phyloP scores from a whole-genome alignment of 1,284 basidiomycete species.

The Leccinum solheimii region DNA sequence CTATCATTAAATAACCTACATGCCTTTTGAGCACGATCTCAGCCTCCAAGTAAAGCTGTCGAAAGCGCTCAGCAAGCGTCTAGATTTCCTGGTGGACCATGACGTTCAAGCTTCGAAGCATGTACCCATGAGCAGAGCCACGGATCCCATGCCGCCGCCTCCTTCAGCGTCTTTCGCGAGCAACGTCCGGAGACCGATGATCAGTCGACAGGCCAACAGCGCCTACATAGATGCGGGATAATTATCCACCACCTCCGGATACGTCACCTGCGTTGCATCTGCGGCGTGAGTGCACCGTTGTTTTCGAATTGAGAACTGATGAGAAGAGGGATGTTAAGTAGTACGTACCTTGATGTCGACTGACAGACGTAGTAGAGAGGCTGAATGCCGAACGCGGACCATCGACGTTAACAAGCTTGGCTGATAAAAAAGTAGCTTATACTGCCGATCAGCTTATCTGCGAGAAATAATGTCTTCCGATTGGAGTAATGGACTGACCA shows the following conservation, averaged over 20 bases:
- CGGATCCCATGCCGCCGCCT: not conserved
- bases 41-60: too few relatives aligned
- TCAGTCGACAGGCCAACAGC: constrained; percentile 7
- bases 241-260: not conserved
- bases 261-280: not conserved
- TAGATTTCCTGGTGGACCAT: too few relatives aligned
- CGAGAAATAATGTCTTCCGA: not conserved
- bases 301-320: not conserved
- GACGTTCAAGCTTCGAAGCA: too few relatives aligned
- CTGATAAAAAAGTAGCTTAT: too few relatives aligned
- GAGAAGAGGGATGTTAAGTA: too few relatives aligned
- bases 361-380: not conserved
- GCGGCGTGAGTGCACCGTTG: not conserved
- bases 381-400: not conserved
- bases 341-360: too few relatives aligned
- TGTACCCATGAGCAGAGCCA: too few relatives aligned
- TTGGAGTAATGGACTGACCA: not conserved
- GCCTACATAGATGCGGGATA: not conserved
- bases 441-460: not conserved
- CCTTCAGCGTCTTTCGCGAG: not conserved
- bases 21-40: too few relatives aligned
- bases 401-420: not conserved
- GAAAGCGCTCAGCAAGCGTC: too few relatives aligned
- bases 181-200: constrained; percentile 3
- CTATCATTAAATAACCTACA: too few relatives aligned